Conservation (phyloP, 352 stramenopile species). For the Phytophthora meadii region DNA sequence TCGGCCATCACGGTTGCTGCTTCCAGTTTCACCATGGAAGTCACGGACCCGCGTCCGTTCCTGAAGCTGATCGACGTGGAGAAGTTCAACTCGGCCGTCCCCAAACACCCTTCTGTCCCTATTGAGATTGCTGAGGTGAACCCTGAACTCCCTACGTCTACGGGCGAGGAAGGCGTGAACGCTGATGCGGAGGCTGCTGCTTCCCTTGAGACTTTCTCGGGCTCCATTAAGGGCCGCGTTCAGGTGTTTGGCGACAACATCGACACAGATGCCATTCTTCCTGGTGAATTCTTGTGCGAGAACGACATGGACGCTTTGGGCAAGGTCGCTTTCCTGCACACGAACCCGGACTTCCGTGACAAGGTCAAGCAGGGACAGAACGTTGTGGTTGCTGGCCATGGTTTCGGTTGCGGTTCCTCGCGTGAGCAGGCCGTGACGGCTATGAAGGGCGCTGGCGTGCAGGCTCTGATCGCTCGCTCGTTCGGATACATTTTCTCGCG, state of each 20-base stretch:
- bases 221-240: conserved; percentile 69
- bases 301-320: conserved; percentile 87
- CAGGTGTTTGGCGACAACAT: conserved; percentile 92
- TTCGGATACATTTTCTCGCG: conserved; percentile 90
- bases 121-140: conserved; percentile 52
- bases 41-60: conserved; percentile 81
- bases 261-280: conserved; percentile 89
- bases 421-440: conserved; percentile 85
- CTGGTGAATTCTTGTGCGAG: conserved; percentile 82
- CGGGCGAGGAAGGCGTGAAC: conserved; percentile 8
- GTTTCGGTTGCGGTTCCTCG: conserved; percentile 87
- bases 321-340: conserved; percentile 87
- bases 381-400: conserved; percentile 80
- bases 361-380: conserved; percentile 79
- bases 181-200: conserved; percentile 39
- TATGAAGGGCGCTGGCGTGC: conserved; percentile 81
- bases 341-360: conserved; percentile 86
- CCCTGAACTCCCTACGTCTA: conserved; percentile 55
- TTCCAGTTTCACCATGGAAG: conserved; percentile 84
- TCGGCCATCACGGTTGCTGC: conserved; percentile 84
- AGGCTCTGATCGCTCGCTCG: conserved; percentile 84
- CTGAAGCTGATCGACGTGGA: conserved; percentile 75
- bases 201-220: conserved; percentile 51
- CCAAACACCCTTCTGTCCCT: conserved; percentile 49
- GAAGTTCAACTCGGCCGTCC: conserved; percentile 49